Percentiles rank a stretch among this genome's conserved stretches.
phyloP scores from a whole-genome alignment of 306 rosid genomes.

The Cicer chorassanicum region DNA sequence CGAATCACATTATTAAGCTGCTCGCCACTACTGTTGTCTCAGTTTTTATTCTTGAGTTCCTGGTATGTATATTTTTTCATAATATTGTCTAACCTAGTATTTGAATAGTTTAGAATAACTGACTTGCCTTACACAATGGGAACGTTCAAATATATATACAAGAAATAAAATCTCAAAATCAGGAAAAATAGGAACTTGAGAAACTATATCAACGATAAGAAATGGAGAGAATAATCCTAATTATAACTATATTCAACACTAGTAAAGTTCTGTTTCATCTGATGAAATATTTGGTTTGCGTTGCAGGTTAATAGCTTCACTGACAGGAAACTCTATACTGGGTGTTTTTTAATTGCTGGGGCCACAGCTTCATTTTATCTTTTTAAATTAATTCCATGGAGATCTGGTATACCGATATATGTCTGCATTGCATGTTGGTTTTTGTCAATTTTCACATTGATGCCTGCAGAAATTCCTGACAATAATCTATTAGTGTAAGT shows the following conservation, averaged over 20 bases:
- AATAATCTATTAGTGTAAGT: conserved; percentile 83
- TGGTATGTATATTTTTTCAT: conserved; percentile 60
- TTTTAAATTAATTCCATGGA: conserved; percentile 70
- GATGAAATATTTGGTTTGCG: conserved; percentile 40
- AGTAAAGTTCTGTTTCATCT: conserved; percentile 44
- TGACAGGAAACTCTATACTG: conserved; percentile 85
- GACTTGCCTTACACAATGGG: background rate
- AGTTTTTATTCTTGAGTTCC: conserved; percentile 71
- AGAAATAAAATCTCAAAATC: background rate
- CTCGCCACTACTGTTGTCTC: conserved; percentile 60
- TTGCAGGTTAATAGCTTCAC: conserved; percentile 84
- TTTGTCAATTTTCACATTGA: conserved; percentile 80
- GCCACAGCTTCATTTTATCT: conserved; percentile 61
- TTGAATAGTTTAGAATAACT: background rate
- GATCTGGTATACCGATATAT: conserved; percentile 73
- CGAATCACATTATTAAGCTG: conserved; percentile 56
- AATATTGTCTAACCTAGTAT: conserved; percentile 37
- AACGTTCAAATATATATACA: background rate
- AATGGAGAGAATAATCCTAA: background rate
- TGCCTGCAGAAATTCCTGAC: conserved; percentile 97
- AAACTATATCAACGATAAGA: background rate
- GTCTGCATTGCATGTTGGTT: conserved; percentile 76
- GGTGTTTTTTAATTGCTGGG: conserved; percentile 75
- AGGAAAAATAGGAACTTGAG: background rate
- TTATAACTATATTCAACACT: background rate